A percentile compares a stretch with the other conserved stretches of the same genome.
Conservation (phyloP, 1,139 yeast genomes). For the Suhomyces yuchorum region DNA sequence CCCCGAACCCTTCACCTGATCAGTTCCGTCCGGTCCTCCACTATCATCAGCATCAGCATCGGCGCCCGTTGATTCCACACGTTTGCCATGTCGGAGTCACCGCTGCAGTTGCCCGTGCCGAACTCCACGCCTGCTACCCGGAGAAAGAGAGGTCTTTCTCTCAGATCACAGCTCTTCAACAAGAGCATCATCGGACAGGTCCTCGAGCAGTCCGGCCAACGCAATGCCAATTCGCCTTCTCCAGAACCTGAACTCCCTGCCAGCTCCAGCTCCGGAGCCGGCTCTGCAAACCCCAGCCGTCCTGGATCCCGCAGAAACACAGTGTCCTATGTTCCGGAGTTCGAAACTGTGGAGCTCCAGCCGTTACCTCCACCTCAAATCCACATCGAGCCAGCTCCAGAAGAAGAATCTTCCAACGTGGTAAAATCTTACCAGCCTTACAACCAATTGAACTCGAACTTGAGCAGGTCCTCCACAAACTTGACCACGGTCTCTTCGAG, state of each 20-base stretch:
- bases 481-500: constrained; percentile 25
- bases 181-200: constrained; percentile 34
- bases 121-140: constrained; percentile 31
- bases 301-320: constrained; percentile 4
- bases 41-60: neutral
- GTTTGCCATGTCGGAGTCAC: neutral
- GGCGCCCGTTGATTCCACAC: neutral
- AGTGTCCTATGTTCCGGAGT: constrained; percentile 6
- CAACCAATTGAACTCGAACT: constrained; percentile 19
- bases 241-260: neutral
- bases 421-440: constrained; percentile 17
- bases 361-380: constrained; percentile 10
- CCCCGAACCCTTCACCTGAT: neutral
- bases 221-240: neutral
- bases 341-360: constrained; percentile 15
- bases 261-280: neutral
- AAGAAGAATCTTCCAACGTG: constrained; percentile 1
- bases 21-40: neutral
- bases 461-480: constrained; percentile 32
- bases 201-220: neutral
- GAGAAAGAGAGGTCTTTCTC: constrained; percentile 71
- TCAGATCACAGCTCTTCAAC: constrained; percentile 72
- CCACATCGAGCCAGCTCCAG: constrained; percentile 9
- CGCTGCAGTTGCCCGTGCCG: constrained; percentile 8
- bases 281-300: neutral